Evolutionary conservation across 768 basidiomycete genomes (phyloP), one percentile per base, ranked within the genome.

Genomic region (Omphalotus guepiniiformis): DNA sequence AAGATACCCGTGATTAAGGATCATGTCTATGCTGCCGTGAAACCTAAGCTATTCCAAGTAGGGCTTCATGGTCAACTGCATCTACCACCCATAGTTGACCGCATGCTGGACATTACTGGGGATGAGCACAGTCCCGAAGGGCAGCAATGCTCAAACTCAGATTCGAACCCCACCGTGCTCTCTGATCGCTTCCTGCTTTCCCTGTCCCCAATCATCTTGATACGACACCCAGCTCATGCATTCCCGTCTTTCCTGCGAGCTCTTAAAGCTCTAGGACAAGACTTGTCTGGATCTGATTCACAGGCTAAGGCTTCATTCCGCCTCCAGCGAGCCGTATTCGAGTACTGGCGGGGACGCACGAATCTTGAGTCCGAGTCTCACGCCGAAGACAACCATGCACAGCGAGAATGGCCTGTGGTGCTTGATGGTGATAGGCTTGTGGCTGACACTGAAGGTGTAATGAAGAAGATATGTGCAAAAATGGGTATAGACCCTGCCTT

Each of bases 371-470:
- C n/a, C n/a, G n/a, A n/a, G n/a, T n/a, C n/a, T n/a, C n/a, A n/a
- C n/a, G n/a, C n/a, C n/a, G n/a, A n/a, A n/a, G n/a, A n/a, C n/a
- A n/a, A n/a, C n/a, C n/a, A n/a, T n/a, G n/a, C n/a, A n/a, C n/a
- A n/a, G n/a, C n/a, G n/a, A n/a, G n/a, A n/a, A n/a, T 47, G 45
- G 45, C 39, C 39, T 9, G 6, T 47, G 28, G 46, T 47, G 1
- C 16, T 47, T 13, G 38, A 47, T 23, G 46, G 46, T 18, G 46
- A 47, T 29, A 32, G 32, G 18, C 21, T 47, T 8, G 38, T 47
- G 16, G 37, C 30, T 21, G 38, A 47, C 37, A 29, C 46, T 12
- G 23, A 30, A 40, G 46, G 38, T 3, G 34, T 37, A 36, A 47
- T 47, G 46, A n/a, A 47, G 13, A 47, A 39, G n/a, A 39, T 47